These are phyloP conservation scores for Turnera subulata DNA, from an alignment of 345 rosid genomes.

Conservation along the genomic window DNA sequence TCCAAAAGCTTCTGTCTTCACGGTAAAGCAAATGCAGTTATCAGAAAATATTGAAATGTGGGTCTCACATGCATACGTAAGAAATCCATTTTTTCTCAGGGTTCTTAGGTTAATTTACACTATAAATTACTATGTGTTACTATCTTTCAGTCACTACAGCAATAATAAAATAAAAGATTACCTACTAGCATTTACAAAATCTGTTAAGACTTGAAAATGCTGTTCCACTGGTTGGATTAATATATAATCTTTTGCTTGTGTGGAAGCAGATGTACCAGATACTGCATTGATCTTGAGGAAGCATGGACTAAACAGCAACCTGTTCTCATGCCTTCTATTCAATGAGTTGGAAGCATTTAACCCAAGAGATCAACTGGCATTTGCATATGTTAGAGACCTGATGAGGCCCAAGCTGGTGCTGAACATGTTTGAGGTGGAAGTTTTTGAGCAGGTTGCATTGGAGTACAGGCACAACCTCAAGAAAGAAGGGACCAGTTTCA, in stretches of 20 bases:
- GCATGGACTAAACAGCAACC: slow-evolving; percentile 55
- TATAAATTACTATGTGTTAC: too few relatives aligned
- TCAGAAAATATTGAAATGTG: neutral
- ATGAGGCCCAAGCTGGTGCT: slow-evolving; percentile 52
- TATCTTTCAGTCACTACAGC: too few relatives aligned
- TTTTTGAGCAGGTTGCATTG: slow-evolving; percentile 59
- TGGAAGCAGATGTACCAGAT: slow-evolving; percentile 70
- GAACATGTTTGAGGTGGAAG: slow-evolving; percentile 81
- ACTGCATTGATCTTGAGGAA: slow-evolving; percentile 65
- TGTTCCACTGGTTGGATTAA: neutral
- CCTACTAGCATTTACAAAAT: too few relatives aligned
- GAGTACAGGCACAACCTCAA: slow-evolving; percentile 71
- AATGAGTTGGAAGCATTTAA: slow-evolving; percentile 80
- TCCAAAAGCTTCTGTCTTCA: neutral
- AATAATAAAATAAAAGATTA: too few relatives aligned
- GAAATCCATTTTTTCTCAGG: neutral
- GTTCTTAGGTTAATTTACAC: too few relatives aligned
- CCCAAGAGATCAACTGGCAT: slow-evolving; percentile 78
- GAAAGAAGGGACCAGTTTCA: slow-evolving; percentile 18
- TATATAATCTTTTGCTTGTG: neutral
- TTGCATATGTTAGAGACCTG: slow-evolving; percentile 65
- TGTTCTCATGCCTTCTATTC: slow-evolving; percentile 79
- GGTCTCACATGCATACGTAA: neutral
- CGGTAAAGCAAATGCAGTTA: too few relatives aligned
- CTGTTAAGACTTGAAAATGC: neutral